These are phyloP conservation scores for Prototheca cutis DNA, from an alignment of 163 green algal species.

Conservation along the genomic window DNA sequence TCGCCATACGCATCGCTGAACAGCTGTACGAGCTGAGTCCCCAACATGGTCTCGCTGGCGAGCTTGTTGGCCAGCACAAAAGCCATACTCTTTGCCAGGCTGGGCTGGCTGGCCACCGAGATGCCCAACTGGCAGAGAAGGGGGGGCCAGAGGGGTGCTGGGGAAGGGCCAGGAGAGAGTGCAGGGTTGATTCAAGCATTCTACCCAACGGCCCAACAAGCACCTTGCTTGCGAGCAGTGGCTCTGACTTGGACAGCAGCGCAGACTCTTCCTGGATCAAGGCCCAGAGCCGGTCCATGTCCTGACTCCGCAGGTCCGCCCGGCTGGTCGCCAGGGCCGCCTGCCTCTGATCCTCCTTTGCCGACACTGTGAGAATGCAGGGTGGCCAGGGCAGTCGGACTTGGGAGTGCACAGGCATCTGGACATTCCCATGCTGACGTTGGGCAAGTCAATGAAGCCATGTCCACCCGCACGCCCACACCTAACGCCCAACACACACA, in stretches of 20 bases:
- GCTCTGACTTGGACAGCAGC: background rate
- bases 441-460: too few relatives aligned
- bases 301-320: background rate
- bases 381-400: too few relatives aligned
- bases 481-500: too few relatives aligned
- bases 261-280: background rate
- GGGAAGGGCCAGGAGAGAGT: background rate
- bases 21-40: slow-evolving; percentile 70
- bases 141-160: background rate
- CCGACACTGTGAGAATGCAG: too few relatives aligned
- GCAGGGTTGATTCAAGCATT: background rate
- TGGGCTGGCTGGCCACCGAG: slow-evolving; percentile 61
- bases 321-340: background rate
- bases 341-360: background rate
- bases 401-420: too few relatives aligned
- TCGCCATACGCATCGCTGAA: slow-evolving; percentile 63
- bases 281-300: background rate
- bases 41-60: slow-evolving; percentile 60
- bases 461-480: too few relatives aligned
- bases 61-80: slow-evolving; percentile 88
- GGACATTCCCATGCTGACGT: too few relatives aligned
- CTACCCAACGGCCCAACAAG: background rate
- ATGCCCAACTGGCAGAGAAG: slow-evolving; percentile 27
- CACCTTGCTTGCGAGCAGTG: background rate
- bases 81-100: slow-evolving; percentile 56